These are phyloP conservation scores for Sutorius eximius DNA, from an alignment of 1,284 basidiomycete species.

Conservation along the genomic window DNA sequence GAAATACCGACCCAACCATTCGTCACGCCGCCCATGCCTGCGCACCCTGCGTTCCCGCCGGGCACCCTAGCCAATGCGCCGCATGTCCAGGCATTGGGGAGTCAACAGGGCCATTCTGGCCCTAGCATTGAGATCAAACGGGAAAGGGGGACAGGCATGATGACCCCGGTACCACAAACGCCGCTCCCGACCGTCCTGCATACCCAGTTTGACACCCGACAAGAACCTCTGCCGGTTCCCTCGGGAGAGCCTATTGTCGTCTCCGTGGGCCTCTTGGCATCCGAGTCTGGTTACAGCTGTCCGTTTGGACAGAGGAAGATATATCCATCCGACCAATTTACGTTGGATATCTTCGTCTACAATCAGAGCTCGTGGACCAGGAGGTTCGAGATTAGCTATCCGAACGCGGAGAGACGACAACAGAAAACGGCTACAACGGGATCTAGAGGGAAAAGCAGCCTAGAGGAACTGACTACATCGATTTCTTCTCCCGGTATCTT, in stretches of 20 bases:
- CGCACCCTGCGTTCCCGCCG: constrained; percentile 66
- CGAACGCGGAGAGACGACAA: constrained; percentile 47
- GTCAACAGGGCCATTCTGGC: constrained; percentile 47
- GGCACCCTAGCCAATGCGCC: constrained; percentile 50
- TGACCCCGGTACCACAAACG: constrained; percentile 45
- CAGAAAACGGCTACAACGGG: constrained; percentile 35
- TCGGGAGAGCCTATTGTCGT: constrained; percentile 64
- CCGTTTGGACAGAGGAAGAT: constrained; percentile 46
- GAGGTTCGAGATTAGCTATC: constrained; percentile 75
- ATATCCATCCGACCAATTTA: constrained; percentile 73
- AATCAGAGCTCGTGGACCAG: constrained; percentile 79
- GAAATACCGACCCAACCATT: constrained; percentile 20
- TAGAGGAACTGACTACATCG: constrained; percentile 38
- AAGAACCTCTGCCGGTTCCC: constrained; percentile 31
- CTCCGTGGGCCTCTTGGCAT: constrained; percentile 63
- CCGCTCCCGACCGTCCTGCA: constrained; percentile 53
- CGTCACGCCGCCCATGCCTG: constrained; percentile 57
- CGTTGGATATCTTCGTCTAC: constrained; percentile 85
- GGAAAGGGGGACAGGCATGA: constrained; percentile 44
- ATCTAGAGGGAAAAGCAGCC: constrained; percentile 7
- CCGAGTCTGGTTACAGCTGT: constrained; percentile 20
- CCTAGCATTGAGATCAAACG: constrained; percentile 65
- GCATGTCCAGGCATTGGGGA: constrained; percentile 52
- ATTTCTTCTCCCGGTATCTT: constrained; percentile 60
- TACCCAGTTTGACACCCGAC: constrained; percentile 25